Evolutionary conservation across 176 grass and related monocot genomes (phyloP), one percentile per base, ranked within the genome.

Genomic region (Coix lacrymajobi): DNA sequence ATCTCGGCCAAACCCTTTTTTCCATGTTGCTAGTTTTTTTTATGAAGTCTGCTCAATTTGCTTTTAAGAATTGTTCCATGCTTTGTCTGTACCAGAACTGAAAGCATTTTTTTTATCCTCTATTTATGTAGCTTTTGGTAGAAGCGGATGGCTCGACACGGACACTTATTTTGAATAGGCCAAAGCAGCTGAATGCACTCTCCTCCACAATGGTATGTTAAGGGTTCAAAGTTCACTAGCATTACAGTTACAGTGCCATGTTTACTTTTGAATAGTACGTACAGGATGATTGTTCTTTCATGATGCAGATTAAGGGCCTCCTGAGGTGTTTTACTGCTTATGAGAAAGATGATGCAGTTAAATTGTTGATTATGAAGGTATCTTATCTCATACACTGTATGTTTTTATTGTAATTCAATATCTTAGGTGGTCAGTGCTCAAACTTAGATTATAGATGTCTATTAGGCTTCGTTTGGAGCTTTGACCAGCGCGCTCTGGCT

Each of bases 321-420:
- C 79, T 91, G 62, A 91, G 76, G 40, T 81, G 65, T 69, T 91
- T 95, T 71, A 86, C 66, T 74, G 75, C 89, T 66, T 93, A 86
- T 66, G 83, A 91, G 81, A 70, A 88, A 43, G 92, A 98, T 34
- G 81, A 77, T 46, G 62, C 61, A 57, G 91, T 95, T 64, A 95
- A 95, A 71, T 29, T 98, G 22, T 82, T 98, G 67, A 90, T 98
- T 89, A 70, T 95, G 71, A 98, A 98, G 91, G 92, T 92, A 91
- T n/a, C n/a, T n/a, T 93, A 90, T 22, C 54, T 72, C 10, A 46
- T 61, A 44, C 43, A 13, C 0, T 34, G 11, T n/a, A n/a, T 25
- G 26, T 65, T 28, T 54, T 6, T 56, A 8, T 43, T 43, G 14
- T 79, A 9, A 33, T 88, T 36, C 62, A 72, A 81, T 22, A 17